Conservation (phyloP, 139 green algal species). For the Limnomonas spitsbergensis region DNA sequence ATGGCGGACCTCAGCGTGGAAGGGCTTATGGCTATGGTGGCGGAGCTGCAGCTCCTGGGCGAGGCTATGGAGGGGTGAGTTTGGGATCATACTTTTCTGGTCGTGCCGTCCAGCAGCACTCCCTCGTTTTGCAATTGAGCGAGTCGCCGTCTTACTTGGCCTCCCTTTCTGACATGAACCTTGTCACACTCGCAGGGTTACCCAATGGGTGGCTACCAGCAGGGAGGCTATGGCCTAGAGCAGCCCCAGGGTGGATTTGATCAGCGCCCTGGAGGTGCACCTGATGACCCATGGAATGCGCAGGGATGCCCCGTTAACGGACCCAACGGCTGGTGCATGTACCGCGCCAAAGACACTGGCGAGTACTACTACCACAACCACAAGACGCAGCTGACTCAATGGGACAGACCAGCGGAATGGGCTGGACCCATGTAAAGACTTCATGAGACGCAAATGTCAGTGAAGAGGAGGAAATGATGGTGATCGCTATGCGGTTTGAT, state of each 20-base stretch:
- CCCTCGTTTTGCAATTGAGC: no score
- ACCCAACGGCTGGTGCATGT: slow-evolving; percentile 23
- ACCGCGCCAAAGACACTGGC: slow-evolving; percentile 11
- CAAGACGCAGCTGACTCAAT: neutral
- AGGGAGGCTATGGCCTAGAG: neutral
- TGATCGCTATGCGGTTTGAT: no score
- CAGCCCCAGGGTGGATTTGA: neutral
- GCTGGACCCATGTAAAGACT: no score
- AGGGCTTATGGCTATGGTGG: slow-evolving; percentile 13
- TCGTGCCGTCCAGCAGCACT: no score
- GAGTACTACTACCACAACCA: slow-evolving; percentile 20
- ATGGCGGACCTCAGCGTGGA: slow-evolving; percentile 24
- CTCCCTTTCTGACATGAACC: no score
- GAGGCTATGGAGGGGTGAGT: slow-evolving; percentile 23
- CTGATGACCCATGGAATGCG: slow-evolving; percentile 8
- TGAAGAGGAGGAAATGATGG: no score
- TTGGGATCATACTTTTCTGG: neutral
- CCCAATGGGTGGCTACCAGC: neutral
- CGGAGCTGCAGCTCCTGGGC: slow-evolving; percentile 11
- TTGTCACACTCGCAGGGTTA: no score
- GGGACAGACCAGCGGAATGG: neutral
- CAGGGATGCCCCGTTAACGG: slow-evolving; percentile 9
- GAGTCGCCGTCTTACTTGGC: no score
- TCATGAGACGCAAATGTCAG: no score
- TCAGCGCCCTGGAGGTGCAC: neutral